These are phyloP conservation scores for Sclerotinia glacialis DNA, from an alignment of 2,329 filamentous ascomycete species.

Conservation along the genomic window DNA sequence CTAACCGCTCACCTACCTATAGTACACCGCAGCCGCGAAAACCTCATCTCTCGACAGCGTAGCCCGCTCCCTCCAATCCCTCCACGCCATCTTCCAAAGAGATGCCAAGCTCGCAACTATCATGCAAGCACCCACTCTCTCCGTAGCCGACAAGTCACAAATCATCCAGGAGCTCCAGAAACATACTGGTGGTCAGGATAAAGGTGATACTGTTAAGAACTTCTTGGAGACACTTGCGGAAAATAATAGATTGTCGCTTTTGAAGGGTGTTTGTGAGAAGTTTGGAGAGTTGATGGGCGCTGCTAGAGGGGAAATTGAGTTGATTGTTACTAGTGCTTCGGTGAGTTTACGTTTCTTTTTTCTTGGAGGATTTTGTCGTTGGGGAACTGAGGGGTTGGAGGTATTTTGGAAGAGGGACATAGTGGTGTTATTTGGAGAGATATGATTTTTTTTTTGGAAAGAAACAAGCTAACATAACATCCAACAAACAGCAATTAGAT, in stretches of 20 bases:
- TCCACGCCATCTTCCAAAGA: slow-evolving; percentile 71
- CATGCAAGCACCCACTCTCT: slow-evolving; percentile 78
- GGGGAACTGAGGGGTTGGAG: neutral
- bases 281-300: slow-evolving; percentile 86
- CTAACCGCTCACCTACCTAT: slow-evolving; percentile 13
- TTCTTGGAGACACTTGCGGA: slow-evolving; percentile 86
- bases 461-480: slow-evolving; percentile 18
- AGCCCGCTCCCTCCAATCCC: slow-evolving; percentile 71
- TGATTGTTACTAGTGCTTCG: slow-evolving; percentile 85
- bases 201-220: slow-evolving; percentile 84
- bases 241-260: slow-evolving; percentile 88
- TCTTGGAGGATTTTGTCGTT: neutral
- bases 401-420: neutral
- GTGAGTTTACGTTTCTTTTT: slow-evolving; percentile 51
- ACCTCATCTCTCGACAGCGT: slow-evolving; percentile 79
- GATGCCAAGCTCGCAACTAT: slow-evolving; percentile 78
- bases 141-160: slow-evolving; percentile 73
- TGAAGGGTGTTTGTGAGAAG: slow-evolving; percentile 82
- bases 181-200: slow-evolving; percentile 65
- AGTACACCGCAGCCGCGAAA: slow-evolving; percentile 98
- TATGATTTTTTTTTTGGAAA: neutral
- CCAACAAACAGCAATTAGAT: slow-evolving; percentile 67
- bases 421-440: neutral
- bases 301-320: slow-evolving; percentile 86
- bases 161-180: slow-evolving; percentile 88